phyloP scores from a whole-genome alignment of 1,284 basidiomycete species.

The Ustilago esculenta region DNA sequence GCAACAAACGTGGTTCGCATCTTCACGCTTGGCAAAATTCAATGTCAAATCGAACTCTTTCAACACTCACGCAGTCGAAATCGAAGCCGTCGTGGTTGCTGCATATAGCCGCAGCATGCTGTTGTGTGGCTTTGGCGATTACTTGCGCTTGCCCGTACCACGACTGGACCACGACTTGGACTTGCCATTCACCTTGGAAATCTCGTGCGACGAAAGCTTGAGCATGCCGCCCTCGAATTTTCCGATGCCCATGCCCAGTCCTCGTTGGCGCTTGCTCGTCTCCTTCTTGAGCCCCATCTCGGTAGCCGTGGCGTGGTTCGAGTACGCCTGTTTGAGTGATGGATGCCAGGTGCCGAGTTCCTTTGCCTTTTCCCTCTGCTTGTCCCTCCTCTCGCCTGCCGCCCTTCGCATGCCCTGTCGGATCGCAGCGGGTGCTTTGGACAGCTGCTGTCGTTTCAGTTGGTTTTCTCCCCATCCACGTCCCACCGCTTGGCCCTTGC shows the following conservation, averaged over 20 bases:
- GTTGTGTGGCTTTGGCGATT: too few species aligned
- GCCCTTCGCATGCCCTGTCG: constrained; percentile 55
- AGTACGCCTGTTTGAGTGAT: constrained; percentile 44
- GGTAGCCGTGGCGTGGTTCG: constrained; percentile 46
- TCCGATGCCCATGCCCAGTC: constrained; percentile 63
- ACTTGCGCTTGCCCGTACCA: constrained; percentile 21
- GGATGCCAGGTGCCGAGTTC: constrained; percentile 64
- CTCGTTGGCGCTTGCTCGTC: constrained; percentile 48
- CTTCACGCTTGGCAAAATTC: too few species aligned
- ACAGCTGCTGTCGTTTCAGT: constrained; percentile 52
- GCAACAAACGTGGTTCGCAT: too few species aligned
- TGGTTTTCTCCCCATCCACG: constrained; percentile 59
- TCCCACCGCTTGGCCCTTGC: constrained; percentile 48
- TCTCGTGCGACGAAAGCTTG: constrained; percentile 51
- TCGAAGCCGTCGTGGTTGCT: too few species aligned
- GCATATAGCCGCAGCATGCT: too few species aligned
- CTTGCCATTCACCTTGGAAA: constrained; percentile 54
- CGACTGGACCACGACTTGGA: constrained; percentile 6
- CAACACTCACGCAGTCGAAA: too few species aligned
- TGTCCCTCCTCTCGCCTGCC: constrained; percentile 55
- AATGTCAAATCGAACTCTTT: too few species aligned
- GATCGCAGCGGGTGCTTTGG: constrained; percentile 57
- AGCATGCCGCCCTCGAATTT: constrained; percentile 59
- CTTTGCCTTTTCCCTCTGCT: constrained; percentile 59
- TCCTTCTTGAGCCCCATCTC: constrained; percentile 53